phyloP scores from a whole-genome alignment of 2,329 filamentous ascomycete species.

The Exophiala mesophila region DNA sequence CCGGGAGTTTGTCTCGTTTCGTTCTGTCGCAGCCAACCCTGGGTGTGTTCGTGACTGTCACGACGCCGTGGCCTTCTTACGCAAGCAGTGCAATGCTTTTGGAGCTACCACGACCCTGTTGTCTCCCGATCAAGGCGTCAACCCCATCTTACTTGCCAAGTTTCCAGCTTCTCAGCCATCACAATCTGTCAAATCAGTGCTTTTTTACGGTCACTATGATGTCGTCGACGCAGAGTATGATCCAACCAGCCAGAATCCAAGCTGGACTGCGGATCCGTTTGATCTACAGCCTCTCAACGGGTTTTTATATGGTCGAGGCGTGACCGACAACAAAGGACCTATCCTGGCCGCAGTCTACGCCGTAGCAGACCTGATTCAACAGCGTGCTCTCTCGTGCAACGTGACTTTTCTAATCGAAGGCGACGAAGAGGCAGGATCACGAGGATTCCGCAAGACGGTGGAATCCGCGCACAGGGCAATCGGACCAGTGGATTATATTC shows the following conservation, averaged over 20 bases:
- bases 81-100: constrained; percentile 84
- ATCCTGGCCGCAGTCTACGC: constrained; percentile 92
- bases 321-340: constrained; percentile 95
- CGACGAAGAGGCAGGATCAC: constrained; percentile 90
- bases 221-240: constrained; percentile 74
- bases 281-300: constrained; percentile 83
- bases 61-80: constrained; percentile 83
- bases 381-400: constrained; percentile 79
- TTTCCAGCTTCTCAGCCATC: constrained; percentile 55
- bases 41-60: constrained; percentile 89
- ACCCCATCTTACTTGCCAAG: constrained; percentile 87
- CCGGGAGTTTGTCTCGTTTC: constrained; percentile 82
- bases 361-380: constrained; percentile 79
- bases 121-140: constrained; percentile 71
- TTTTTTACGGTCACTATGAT: constrained; percentile 98
- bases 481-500: constrained; percentile 86
- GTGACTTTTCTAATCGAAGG: constrained; percentile 94
- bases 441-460: constrained; percentile 82
- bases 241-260: constrained; percentile 28
- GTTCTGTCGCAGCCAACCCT: constrained; percentile 80
- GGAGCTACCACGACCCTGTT: constrained; percentile 87
- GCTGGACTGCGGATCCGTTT: constrained; percentile 86
- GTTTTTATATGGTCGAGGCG: constrained; percentile 91
- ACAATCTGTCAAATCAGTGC: constrained; percentile 63
- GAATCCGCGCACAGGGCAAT: constrained; percentile 75